Base-by-base conservation (phyloP, 1,284 basidiomycete genomes). In the Sanghuangporus baumii region DNA sequence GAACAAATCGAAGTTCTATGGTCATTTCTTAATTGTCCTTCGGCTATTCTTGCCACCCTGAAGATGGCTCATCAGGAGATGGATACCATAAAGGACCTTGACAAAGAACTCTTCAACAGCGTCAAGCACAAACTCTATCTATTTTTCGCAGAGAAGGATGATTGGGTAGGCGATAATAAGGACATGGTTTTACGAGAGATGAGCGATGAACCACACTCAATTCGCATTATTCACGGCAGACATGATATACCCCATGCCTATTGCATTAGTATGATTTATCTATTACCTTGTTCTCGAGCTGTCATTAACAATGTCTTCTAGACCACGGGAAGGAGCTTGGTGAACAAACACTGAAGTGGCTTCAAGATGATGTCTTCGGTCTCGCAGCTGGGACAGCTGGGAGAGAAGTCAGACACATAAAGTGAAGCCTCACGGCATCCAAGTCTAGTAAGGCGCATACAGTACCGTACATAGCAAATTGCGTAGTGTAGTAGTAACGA, bases 11-110 rank as follows among this genome's bases (percentile, higher is more conserved):
- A 61, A n/a, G 80, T 83, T 12, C 72, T 89, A 12, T 74, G 70
- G 37, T 70, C 72, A 34, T 74, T 87, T 16, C 64, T 87, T 20
- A 68, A 70, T n/a, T 85, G 81, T 8, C 79, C 80, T 0, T 63
- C 70, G 6, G 74, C 75, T 34, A 76, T 86, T 43, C 76, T 76
- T 59, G 78, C 83, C 1, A 73, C 77, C 9, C 68, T 88, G 47
- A 75, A 71, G 37, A 85, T 88, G 81, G 85, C 84, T 1, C 69
- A 83, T 59, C 81, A 86, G 40, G 86, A 88, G 70, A 88, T 88
- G 84, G 69, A 74, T 11, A 75, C 69, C 2, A 83, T 89, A 59
- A 74, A 71, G 34, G 79, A 75, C 18, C 71, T 83, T 9, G 85
- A 88, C 63, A 60, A 69, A 3, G 66, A 66, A 2, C 68, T 82